These are phyloP conservation scores for Arachnopeziza araneosa DNA, from an alignment of 2,329 filamentous ascomycete genomes.

Conservation along the genomic window DNA sequence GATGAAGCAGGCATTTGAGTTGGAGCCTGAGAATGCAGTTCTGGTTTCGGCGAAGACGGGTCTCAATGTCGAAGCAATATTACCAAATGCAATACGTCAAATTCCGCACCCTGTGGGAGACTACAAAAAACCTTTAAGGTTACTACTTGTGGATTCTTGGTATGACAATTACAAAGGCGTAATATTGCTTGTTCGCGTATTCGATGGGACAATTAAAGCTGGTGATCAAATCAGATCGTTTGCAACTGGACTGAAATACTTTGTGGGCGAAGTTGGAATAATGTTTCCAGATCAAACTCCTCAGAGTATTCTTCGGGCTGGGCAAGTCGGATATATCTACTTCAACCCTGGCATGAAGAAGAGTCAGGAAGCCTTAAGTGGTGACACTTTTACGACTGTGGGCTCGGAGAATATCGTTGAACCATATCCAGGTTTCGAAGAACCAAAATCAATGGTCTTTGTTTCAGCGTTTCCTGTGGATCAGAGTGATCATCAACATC, in stretches of 20 bases:
- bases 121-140: constrained; percentile 63
- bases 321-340: constrained; percentile 92
- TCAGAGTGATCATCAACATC: constrained; percentile 75
- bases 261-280: constrained; percentile 92
- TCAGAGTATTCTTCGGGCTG: constrained; percentile 74
- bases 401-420: constrained; percentile 72
- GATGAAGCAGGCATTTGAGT: constrained; percentile 79
- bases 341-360: constrained; percentile 99
- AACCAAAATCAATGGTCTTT: constrained; percentile 98
- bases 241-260: constrained; percentile 83
- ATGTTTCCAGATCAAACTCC: constrained; percentile 87
- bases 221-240: constrained; percentile 86
- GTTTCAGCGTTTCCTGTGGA: constrained; percentile 95
- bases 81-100: constrained; percentile 79
- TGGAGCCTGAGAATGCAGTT: constrained; percentile 69
- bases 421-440: constrained; percentile 86
- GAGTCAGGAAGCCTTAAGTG: constrained; percentile 91
- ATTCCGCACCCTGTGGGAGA: constrained; percentile 79
- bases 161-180: constrained; percentile 96
- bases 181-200: constrained; percentile 82
- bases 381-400: constrained; percentile 86
- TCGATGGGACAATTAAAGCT: constrained; percentile 76
- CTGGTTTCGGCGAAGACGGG: constrained; percentile 92
- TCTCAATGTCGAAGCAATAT: constrained; percentile 73
- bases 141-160: constrained; percentile 95